Conservation (phyloP, 2,329 filamentous ascomycete genomes). For the Fusarium dimerum region DNA sequence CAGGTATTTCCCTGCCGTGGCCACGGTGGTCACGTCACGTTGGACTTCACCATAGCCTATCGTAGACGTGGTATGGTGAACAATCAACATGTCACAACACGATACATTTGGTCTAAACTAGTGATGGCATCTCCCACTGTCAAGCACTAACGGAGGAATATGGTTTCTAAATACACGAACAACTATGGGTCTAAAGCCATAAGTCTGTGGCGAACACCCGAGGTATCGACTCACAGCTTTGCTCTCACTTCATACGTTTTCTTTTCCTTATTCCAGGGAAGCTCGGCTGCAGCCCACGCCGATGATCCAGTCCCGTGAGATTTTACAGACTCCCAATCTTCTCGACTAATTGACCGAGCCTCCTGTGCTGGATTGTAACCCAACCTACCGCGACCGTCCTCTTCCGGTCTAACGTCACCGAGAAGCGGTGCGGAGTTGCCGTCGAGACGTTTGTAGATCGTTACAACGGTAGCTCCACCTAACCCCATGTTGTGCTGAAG, state of each 20-base stretch:
- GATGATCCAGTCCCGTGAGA: not conserved
- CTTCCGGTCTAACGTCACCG: conserved; percentile 62
- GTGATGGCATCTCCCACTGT: too few species aligned
- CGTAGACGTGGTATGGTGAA: too few species aligned
- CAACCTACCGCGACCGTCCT: conserved; percentile 52
- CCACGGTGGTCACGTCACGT: too few species aligned
- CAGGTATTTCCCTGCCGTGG: too few species aligned
- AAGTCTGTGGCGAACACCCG: too few species aligned
- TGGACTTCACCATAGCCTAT: too few species aligned
- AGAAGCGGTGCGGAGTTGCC: conserved; percentile 66
- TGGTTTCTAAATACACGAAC: too few species aligned
- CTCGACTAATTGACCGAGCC: not conserved
- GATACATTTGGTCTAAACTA: too few species aligned
- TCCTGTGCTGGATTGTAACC: conserved; percentile 84
- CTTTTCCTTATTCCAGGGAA: not conserved
- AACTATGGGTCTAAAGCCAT: too few species aligned
- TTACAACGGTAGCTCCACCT: conserved; percentile 87
- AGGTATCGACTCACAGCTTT: not conserved
- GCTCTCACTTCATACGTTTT: not conserved
- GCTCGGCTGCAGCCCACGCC: not conserved
- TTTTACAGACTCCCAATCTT: not conserved
- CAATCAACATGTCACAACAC: too few species aligned
- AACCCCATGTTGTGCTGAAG: conserved; percentile 93
- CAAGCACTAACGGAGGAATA: too few species aligned
- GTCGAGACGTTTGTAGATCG: conserved; percentile 84